Conservation (phyloP, 2,329 filamentous ascomycete species). For the Fusarium brachygibbosum region DNA sequence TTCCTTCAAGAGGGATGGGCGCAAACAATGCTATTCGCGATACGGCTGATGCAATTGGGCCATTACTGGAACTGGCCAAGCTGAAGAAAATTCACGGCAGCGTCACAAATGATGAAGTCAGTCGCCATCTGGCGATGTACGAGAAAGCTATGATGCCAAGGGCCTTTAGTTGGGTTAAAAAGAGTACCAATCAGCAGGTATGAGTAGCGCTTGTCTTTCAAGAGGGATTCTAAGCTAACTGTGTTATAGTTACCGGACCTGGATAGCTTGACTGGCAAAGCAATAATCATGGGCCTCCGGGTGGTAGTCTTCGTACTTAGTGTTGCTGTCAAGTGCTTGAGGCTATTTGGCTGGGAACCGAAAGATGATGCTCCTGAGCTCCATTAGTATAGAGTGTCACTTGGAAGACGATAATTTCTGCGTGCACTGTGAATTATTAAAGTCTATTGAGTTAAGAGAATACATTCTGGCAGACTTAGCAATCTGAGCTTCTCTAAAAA, state of each 20-base stretch:
- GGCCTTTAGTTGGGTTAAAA: background rate
- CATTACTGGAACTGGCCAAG: background rate
- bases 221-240: background rate
- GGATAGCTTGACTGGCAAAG: background rate
- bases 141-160: conserved; percentile 5
- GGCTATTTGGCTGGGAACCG: background rate
- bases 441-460: too few species aligned
- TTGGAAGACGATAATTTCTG: too few species aligned
- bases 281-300: background rate
- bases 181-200: conserved; percentile 1
- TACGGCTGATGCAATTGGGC: background rate
- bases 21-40: background rate
- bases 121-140: accelerated
- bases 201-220: background rate
- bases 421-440: too few species aligned
- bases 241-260: background rate
- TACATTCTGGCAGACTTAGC: too few species aligned
- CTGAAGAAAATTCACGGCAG: accelerated
- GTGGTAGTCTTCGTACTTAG: accelerated
- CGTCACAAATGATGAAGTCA: accelerated
- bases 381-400: background rate
- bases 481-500: too few species aligned
- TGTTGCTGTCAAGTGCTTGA: accelerated
- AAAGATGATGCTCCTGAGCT: conserved; percentile 2
- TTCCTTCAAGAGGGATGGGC: background rate